Evolutionary conservation across 2,329 filamentous ascomycete species (phyloP), one percentile per base, ranked within the genome.

Genomic region (Scedosporium minutisporum): DNA sequence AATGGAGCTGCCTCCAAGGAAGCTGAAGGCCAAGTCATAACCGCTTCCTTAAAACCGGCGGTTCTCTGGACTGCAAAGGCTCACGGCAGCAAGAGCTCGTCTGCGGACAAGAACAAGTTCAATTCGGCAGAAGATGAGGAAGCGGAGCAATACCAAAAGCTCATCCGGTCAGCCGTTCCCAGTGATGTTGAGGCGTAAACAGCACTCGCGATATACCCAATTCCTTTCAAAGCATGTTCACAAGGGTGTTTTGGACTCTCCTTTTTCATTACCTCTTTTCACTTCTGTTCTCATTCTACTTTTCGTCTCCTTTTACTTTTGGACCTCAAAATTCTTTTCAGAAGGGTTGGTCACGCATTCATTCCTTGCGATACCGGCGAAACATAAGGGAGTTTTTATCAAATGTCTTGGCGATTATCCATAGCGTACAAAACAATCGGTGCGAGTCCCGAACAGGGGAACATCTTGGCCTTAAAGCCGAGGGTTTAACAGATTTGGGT

Each of bases 121-220:
- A 69, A 71, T 61, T 67, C 69, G 10, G 70, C 69, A 60, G 73
- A 76, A 63, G 69, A 71, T 4, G 74, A 76, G 64, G 69, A 74
- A 33, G 71, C 75, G 63, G 65, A 69, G 21, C 71, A 68, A 53
- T 77, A 77, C 41, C 71, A 71, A 63, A 73, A 74, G 46, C 68
- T 77, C 55, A 74, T 77, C 57, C 71, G 70, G 59, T 73, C 74
- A 1, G 71, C 75, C 16, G 69, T 72, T 3, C 72, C 72, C 12
- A 75, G 73, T 63, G 71, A 76, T 23, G 64, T 65, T 12, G 70
- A 69, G 53, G 63, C 61, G 62, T 65, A 64, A 60, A 25, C n/a
- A 55, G 10, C 14, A 12, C 16, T 5, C 29, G 57, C 27, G 14
- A 33, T 51, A 60, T 63, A 60, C 57, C 53, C 38, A 58, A 38